A percentile compares a stretch with the other conserved stretches of the same genome.
Evolutionary conservation across 1,284 basidiomycete species (phyloP).

Genomic region (Takashimella koratensis): DNA sequence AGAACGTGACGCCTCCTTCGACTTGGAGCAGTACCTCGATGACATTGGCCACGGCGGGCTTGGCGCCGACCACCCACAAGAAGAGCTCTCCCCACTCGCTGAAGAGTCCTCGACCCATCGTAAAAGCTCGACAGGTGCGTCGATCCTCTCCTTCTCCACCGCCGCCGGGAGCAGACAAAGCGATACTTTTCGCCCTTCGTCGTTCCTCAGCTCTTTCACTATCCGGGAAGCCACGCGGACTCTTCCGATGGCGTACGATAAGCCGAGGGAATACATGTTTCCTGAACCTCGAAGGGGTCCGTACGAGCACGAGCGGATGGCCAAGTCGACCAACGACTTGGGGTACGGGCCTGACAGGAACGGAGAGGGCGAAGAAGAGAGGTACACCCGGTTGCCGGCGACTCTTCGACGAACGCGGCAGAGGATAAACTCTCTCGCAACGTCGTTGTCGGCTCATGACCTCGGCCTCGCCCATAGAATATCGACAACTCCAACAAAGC

Average conservation of each 20-base stretch:
- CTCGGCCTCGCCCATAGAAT: background rate
- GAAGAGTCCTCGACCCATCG: background rate
- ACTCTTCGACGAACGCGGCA: background rate
- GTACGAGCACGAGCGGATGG: background rate
- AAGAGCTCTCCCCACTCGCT: background rate
- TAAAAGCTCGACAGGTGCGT: background rate
- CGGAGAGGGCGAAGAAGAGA: background rate
- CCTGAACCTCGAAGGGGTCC: background rate
- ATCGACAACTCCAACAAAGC: background rate
- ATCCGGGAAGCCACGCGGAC: constrained; percentile 17
- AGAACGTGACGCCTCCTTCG: constrained; percentile 26
- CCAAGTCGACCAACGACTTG: background rate
- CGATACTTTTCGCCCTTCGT: constrained; percentile 1
- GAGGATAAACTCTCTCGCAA: background rate
- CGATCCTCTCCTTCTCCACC: background rate
- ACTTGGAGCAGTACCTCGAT: constrained; percentile 35
- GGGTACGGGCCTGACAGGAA: no score
- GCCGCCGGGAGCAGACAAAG: background rate
- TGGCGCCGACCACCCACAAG: constrained; percentile 1
- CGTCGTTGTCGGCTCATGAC: background rate
- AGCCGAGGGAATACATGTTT: background rate
- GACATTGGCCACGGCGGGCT: constrained; percentile 15
- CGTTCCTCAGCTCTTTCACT: constrained; percentile 15
- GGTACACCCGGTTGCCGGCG: background rate
- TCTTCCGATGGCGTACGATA: background rate